Evolutionary conservation across 495 filamentous ascomycete genomes (phyloP).

Genomic region (Xylaria telfairii): DNA sequence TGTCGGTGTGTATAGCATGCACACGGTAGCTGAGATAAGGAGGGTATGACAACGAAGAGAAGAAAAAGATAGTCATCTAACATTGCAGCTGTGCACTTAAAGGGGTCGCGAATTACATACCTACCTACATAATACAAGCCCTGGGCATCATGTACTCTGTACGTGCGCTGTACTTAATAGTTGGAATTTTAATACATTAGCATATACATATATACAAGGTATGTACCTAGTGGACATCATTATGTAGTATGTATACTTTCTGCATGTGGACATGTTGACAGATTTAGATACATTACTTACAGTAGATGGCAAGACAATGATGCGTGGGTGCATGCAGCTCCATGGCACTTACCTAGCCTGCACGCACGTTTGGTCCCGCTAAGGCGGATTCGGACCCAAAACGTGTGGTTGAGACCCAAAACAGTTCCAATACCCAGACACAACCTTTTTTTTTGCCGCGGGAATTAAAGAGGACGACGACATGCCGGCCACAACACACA

Average conservation of each 20-base stretch:
- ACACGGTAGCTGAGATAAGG: background rate
- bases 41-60: background rate
- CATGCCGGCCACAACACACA: conserved; percentile 5
- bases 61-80: conserved; percentile 9
- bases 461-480: conserved; percentile 11
- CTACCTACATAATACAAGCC: no score
- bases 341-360: conserved; percentile 8
- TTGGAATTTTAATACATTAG: no score
- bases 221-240: no score
- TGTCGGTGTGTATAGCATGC: background rate
- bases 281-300: no score
- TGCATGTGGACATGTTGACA: background rate
- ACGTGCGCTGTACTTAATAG: background rate
- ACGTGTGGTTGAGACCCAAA: background rate
- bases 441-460: background rate
- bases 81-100: background rate
- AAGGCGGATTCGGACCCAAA: conserved; percentile 15
- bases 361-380: conserved; percentile 20
- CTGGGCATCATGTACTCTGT: background rate
- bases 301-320: conserved; percentile 12
- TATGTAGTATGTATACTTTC: background rate
- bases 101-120: background rate
- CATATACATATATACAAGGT: background rate
- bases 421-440: background rate
- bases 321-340: conserved; percentile 17